These are phyloP conservation scores for Brassica rapa DNA, from an alignment of 345 rosid genomes.

Conservation along the genomic window DNA sequence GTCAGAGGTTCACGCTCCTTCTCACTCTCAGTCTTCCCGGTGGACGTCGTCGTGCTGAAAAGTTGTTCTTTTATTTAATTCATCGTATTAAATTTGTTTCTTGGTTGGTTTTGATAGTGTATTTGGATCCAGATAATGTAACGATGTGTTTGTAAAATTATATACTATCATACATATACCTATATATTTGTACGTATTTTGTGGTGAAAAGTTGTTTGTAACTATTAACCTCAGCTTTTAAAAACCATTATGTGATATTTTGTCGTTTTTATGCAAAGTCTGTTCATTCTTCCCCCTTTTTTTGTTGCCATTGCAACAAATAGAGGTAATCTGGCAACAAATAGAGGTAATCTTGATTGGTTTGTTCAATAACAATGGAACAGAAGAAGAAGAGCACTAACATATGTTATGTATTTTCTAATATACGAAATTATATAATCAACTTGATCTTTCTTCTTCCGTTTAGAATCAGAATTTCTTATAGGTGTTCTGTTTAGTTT, in stretches of 20 bases:
- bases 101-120: conserved; percentile 41
- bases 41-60: not conserved
- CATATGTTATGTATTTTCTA: too few species aligned
- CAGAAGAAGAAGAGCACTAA: too few species aligned
- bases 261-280: not conserved
- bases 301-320: too few species aligned
- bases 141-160: conserved; percentile 35
- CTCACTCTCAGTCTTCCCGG: not conserved
- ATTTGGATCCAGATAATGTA: conserved; percentile 29
- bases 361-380: too few species aligned
- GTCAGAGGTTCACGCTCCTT: conserved; percentile 10
- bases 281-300: too few species aligned
- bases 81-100: conserved; percentile 22
- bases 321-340: too few species aligned
- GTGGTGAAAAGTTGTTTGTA: conserved; percentile 24
- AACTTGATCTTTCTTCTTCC: too few species aligned
- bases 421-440: too few species aligned
- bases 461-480: too few species aligned
- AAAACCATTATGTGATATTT: not conserved
- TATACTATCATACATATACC: conserved; percentile 29
- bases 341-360: too few species aligned
- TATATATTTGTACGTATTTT: conserved; percentile 16
- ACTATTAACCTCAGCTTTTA: not conserved
- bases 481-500: too few species aligned
- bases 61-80: not conserved